These are phyloP conservation scores for Cryptosporidium parvum DNA, from an alignment of 169 alveolate species.

Conservation along the genomic window DNA sequence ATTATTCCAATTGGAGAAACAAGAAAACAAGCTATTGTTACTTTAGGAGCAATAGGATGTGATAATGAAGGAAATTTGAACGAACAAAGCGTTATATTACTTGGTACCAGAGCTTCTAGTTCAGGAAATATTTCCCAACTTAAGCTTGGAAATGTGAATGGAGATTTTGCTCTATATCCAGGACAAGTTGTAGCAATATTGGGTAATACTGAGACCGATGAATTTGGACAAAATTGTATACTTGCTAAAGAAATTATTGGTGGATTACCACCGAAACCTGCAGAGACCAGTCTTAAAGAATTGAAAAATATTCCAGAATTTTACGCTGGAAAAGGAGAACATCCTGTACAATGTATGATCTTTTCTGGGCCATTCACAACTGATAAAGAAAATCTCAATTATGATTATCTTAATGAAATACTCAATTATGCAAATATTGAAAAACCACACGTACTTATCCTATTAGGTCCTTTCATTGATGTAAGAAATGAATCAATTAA, in stretches of 20 bases:
- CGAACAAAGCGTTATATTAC: slow-evolving; percentile 40
- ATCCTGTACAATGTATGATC: slow-evolving; percentile 66
- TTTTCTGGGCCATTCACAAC: slow-evolving; percentile 66
- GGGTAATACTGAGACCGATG: slow-evolving; percentile 58
- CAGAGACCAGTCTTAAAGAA: slow-evolving; percentile 1
- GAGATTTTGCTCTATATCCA: slow-evolving; percentile 38
- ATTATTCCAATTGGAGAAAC: slow-evolving; percentile 61
- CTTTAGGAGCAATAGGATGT: slow-evolving; percentile 62
- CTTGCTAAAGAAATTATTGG: slow-evolving; percentile 67
- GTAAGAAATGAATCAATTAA: slow-evolving; percentile 57
- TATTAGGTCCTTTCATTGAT: slow-evolving; percentile 65
- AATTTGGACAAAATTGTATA: slow-evolving; percentile 54
- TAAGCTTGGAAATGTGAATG: slow-evolving; percentile 2
- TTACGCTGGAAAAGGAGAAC: slow-evolving; percentile 32
- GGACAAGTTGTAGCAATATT: slow-evolving; percentile 69
- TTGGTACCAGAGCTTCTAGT: slow-evolving; percentile 47
- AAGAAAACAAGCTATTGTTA: slow-evolving; percentile 40
- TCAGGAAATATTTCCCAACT: slow-evolving; percentile 43
- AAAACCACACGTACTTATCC: slow-evolving; percentile 52
- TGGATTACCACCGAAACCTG: slow-evolving; percentile 56
- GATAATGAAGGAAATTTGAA: slow-evolving; percentile 66
- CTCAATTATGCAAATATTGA: slow-evolving; percentile 35
- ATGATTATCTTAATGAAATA: slow-evolving; percentile 11
- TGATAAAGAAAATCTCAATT: slow-evolving; percentile 15
- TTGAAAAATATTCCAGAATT: neutral